Base-by-base conservation (phyloP, 768 basidiomycete genomes). In the Mycena crocata region DNA sequence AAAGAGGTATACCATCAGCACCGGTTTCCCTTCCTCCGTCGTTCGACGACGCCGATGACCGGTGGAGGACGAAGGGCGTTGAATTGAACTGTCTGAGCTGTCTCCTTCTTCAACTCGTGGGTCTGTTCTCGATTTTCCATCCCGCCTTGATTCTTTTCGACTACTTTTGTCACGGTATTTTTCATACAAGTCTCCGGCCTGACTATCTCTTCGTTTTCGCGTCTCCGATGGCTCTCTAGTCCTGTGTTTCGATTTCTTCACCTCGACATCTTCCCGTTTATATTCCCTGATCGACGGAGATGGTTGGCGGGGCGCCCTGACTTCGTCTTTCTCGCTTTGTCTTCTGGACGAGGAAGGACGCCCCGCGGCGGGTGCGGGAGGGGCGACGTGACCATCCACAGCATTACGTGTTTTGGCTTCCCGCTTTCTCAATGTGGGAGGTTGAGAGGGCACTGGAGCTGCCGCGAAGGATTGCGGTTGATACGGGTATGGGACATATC, bases 61-160 rank as follows among this genome's bases (percentile, higher is more conserved):
- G 15, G 51, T 23, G 44, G 54, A 44, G 2, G 58, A 61, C 8
- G 48, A 44, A 50, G 66, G 66, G 15, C 66, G 61, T 37, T 55
- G 57, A 39, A 49, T 28, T 4, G 66, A 67, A 31, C 66, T 67
- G 35, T 67, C 66, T 17, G 66, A 67, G 57, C 66, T 67, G 31
- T 67, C 66, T 34, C 44, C 66, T 46, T 63, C 66, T 51, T 67
- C 66, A 30, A 28, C 57, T 37, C 65, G 65, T 17, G 30, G 4
- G 49, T 48, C 42, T 26, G 23, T 30, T 26, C 60, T 52, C 8
- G 39, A 49, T n/a, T 49, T 61, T 31, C 34, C 45, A 37, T 67
- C 55, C 24, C 66, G 54, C 60, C 48, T 52, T 24, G 66, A 31
- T 54, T 67, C 57, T 42, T 62, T 62, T 35, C 66, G 59, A 46